Evolutionary conservation across 805 yeast species (phyloP), one percentile per base, ranked within the genome.

Genomic region (Teunomyces atbi): DNA sequence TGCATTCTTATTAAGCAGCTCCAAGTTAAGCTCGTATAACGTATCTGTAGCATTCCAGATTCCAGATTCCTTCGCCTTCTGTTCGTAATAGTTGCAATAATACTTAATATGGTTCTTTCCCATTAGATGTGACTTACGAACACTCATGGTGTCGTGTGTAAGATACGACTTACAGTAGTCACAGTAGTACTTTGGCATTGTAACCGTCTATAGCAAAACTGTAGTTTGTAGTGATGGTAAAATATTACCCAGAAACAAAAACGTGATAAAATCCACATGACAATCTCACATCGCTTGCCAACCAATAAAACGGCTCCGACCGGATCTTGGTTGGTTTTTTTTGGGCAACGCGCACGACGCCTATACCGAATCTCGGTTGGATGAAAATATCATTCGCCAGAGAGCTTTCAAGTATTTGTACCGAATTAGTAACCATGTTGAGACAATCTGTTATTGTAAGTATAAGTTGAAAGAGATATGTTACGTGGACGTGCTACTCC

Each of bases 141-240:
- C 96, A 67, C 94, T 85, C 56, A 81, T 71, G n/a, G 94, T 85
- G 64, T 89, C 96, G 61, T 89, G 96, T 1, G 96, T 89, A 47
- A 90, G 69, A 56, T 85, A 84, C 15, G 89, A 81, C 59, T 82
- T 82, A 62, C 96, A 89, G 61, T 89, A 89, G 55, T 86, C 94
- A 65, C 96, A 89, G 66, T 84, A 86, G 62, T 83, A 86, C 52
- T 83, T 78, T 2, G 82, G 84, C 90, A 84, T 82, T 34, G 18
- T 20, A 28, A 23, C 6, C 11, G 15, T 16, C n/a, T 27, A 11
- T 18, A 23, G 11, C 8, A 6, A 21, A 7, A 21, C 26, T 6
- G 8, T 23, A 7, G 26, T 21, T n/a, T 21, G 26, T 23, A 23
- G 11, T 23, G 10, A 23, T 6, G 7, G 8, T 21, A 7, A 23